phyloP scores from a whole-genome alignment of 257 asterid species.

The Solanum pinnatisectum region DNA sequence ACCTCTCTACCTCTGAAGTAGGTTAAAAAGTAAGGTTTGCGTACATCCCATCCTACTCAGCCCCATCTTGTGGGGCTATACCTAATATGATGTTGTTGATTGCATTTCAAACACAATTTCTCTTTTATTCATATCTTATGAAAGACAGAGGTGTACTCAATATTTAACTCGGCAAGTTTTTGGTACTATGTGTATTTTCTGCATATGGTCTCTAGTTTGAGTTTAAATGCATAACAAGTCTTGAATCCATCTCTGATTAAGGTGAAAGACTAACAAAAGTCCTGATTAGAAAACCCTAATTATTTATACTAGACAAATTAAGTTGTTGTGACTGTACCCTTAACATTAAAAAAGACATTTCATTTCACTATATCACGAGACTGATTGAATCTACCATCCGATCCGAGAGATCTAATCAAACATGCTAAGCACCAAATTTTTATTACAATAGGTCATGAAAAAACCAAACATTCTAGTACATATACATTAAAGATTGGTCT shows the following conservation, averaged over 20 bases:
- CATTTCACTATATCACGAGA: not conserved
- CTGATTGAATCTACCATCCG: not conserved
- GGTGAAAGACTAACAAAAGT: accelerated
- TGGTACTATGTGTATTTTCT: not conserved
- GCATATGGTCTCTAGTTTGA: not conserved
- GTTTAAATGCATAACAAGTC: not conserved
- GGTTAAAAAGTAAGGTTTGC: too few relatives aligned
- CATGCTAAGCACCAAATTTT: not conserved
- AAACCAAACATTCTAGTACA: not conserved
- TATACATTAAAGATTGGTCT: not conserved
- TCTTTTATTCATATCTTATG: not conserved
- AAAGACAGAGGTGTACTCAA: not conserved
- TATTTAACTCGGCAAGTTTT: accelerated
- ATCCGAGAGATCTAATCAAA: not conserved
- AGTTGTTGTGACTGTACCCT: not conserved
- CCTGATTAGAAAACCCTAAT: not conserved
- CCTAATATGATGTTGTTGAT: accelerated
- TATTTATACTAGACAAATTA: not conserved
- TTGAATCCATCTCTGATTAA: not conserved
- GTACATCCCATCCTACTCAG: too few relatives aligned
- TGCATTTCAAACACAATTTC: not conserved
- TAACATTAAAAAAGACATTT: not conserved
- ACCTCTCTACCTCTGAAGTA: accelerated
- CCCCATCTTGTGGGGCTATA: accelerated
- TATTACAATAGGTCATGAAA: not conserved